Conservation (phyloP, 1,284 basidiomycete species). For the Fomitopsis palustris region DNA sequence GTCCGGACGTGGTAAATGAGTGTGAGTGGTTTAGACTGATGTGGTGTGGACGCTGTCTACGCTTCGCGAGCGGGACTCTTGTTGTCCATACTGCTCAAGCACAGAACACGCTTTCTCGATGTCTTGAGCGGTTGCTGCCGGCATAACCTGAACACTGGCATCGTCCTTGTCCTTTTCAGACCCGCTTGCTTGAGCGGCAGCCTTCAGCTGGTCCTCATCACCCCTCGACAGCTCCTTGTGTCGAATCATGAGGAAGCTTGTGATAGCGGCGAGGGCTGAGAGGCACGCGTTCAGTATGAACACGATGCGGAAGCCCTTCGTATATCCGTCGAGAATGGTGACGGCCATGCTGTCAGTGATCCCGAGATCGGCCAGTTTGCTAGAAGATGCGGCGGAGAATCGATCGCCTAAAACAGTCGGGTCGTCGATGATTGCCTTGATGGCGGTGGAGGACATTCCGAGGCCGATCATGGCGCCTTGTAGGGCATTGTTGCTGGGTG, state of each 20-base stretch:
- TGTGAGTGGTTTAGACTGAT: too few species aligned
- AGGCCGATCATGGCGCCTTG: constrained; percentile 37
- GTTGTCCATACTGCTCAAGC: too few species aligned
- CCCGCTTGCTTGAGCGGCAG: constrained; percentile 24
- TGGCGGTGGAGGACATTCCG: constrained; percentile 31
- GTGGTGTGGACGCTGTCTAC: too few species aligned
- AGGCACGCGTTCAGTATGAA: constrained; percentile 55
- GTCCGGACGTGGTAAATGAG: too few species aligned
- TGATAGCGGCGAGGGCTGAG: constrained; percentile 43
- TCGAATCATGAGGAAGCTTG: constrained; percentile 53
- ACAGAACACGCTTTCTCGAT: too few species aligned
- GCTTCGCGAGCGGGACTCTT: too few species aligned
- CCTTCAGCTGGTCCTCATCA: constrained; percentile 48
- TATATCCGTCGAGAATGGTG: constrained; percentile 52
- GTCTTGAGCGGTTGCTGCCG: too few species aligned
- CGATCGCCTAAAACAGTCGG: constrained; percentile 42
- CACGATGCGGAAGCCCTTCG: constrained; percentile 49
- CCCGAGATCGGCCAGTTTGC: constrained; percentile 29
- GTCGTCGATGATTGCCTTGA: constrained; percentile 43
- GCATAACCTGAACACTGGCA: too few species aligned
- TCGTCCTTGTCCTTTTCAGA: neutral
- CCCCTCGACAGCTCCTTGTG: constrained; percentile 53
- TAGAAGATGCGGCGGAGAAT: constrained; percentile 24
- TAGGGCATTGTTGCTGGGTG: constrained; percentile 53
- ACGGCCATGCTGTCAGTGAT: constrained; percentile 36